Conservation (phyloP, 352 stramenopile species). For the Peronospora farinosa region DNA sequence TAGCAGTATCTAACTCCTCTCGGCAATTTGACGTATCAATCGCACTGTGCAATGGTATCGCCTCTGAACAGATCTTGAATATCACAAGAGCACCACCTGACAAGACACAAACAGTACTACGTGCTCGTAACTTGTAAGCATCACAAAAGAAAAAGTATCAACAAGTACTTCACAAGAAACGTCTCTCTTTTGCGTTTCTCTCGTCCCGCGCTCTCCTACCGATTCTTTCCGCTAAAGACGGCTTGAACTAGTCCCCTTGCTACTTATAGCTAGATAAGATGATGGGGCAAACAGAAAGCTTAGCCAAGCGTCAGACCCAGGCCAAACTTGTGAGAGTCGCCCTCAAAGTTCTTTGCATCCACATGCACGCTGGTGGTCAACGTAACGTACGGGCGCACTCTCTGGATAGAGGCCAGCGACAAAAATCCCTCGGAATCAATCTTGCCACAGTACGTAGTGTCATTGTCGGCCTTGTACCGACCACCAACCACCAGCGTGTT, state of each 20-base stretch:
- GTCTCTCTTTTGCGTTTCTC: conserved; percentile 37
- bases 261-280: conserved; percentile 12
- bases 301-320: conserved; percentile 73
- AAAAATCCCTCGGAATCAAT: conserved; percentile 79
- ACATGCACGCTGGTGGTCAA: conserved; percentile 76
- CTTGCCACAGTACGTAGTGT: conserved; percentile 80
- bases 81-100: background rate
- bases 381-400: conserved; percentile 64
- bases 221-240: conserved; percentile 6
- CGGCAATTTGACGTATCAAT: conserved; percentile 9
- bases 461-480: conserved; percentile 63
- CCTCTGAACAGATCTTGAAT: background rate
- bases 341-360: conserved; percentile 83
- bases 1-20: background rate
- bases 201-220: conserved; percentile 19
- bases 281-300: conserved; percentile 19
- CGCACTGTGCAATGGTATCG: background rate
- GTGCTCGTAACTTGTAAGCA: background rate
- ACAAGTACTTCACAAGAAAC: conserved; percentile 32
- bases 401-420: conserved; percentile 70
- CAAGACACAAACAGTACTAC: background rate
- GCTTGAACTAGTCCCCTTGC: conserved; percentile 12
- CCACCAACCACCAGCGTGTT: conserved; percentile 76
- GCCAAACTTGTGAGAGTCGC: conserved; percentile 82
- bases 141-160: background rate